Evolutionary conservation across 225 moss, liverwort and hornwort species (phyloP).

Genomic region (Straminergon stramineum): DNA sequence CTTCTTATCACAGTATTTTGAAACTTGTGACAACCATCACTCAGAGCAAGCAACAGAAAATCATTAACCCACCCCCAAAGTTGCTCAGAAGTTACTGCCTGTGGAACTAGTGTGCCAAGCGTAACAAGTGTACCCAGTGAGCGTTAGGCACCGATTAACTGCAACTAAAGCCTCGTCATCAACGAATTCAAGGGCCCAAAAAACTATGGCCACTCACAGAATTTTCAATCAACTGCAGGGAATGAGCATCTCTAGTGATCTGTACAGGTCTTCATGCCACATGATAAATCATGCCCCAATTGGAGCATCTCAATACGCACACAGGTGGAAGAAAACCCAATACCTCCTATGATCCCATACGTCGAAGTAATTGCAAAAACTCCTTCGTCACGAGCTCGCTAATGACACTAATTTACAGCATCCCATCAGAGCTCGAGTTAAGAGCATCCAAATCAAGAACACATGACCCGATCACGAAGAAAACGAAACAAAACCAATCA

Average conservation of each 20-base stretch:
- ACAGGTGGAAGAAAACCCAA: neutral
- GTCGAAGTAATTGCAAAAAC: neutral
- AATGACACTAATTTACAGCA: neutral
- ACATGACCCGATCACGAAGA: neutral
- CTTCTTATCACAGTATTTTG: neutral
- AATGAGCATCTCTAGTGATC: neutral
- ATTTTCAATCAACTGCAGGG: neutral
- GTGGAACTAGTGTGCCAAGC: neutral
- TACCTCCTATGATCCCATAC: neutral
- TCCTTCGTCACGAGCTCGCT: neutral
- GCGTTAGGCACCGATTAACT: neutral
- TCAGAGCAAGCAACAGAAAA: neutral
- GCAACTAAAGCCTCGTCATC: neutral
- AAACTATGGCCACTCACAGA: neutral
- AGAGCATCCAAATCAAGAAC: neutral
- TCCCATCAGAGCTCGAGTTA: neutral
- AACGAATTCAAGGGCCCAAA: neutral
- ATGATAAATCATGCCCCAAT: neutral
- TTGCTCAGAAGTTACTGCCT: neutral
- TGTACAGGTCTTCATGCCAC: neutral
- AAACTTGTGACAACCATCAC: neutral
- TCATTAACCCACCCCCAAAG: neutral
- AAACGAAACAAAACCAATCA: neutral
- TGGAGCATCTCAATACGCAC: neutral
- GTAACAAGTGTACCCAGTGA: neutral